Evolutionary conservation across 1,284 basidiomycete species (phyloP), one percentile per base, ranked within the genome.

Genomic region (Sporisorium graminicola): DNA sequence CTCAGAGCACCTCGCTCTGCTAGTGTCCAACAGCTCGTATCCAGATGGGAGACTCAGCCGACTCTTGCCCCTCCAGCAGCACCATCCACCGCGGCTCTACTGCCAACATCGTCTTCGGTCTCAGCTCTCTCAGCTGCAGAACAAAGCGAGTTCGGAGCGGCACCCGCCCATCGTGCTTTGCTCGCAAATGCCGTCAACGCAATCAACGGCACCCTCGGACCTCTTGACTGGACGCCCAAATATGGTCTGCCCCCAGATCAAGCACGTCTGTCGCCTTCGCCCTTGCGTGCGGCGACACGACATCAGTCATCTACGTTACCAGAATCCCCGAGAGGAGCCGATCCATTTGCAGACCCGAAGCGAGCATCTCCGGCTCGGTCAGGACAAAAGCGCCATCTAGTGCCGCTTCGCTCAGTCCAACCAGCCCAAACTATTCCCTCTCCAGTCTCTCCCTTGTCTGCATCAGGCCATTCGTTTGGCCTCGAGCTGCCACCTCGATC

Each of bases 181-280:
- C 56, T 42, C 8, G 60, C 61, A 5, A 59, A 50, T 20, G 43
- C 68, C 18, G 50, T 69, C 51, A 67, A 63, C 37, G 69, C 60
- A 18, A 68, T 58, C 43, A 71, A 72, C 22, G 74, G 65, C 33
- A 68, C 74, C 1, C 60, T 77, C 22, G 74, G 65, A 18, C 65
- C 65, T 24, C 65, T 77, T 55, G 74, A 77, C 44, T 77, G 69
- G 74, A 63, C 74, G 9, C 74, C 74, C 31, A 77, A 65, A 24
- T 72, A 72, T 50, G 74, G 74, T 14, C 13, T 77, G 16, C 60
- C 59, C 7, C 18, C 53, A 6, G 27, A 43, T 22, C 68, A 33
- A 20, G 22, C 24, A 5, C 37, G 37, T n/a, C 27, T 7, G 27
- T 20, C 54, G 58, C 18, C 29, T 14, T 54, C 58, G 9, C 57